phyloP scores from a whole-genome alignment of 2,329 filamentous ascomycete species.

The Exophiala viscosa region DNA sequence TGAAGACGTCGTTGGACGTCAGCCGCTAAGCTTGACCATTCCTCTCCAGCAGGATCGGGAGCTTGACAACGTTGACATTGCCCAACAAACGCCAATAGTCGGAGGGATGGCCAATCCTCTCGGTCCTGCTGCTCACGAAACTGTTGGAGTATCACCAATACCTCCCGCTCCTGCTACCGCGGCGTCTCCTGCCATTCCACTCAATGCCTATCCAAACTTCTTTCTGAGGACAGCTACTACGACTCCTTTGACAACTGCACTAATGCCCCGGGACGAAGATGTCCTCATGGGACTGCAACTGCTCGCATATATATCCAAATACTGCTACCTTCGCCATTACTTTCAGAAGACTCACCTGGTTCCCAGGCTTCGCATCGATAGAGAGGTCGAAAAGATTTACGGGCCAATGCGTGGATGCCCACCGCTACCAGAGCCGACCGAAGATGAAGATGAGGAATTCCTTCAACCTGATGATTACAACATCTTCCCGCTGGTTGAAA shows the following conservation, averaged over 20 bases:
- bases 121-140: conserved; percentile 62
- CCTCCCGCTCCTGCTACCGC: conserved; percentile 62
- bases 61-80: conserved; percentile 88
- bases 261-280: conserved; percentile 95
- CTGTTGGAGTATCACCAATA: conserved; percentile 70
- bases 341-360: conserved; percentile 95
- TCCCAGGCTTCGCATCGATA: conserved; percentile 82
- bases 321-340: conserved; percentile 91
- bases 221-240: conserved; percentile 68
- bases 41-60: conserved; percentile 78
- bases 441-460: conserved; percentile 79
- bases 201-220: conserved; percentile 72
- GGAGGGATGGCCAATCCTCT: conserved; percentile 75
- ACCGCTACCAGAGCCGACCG: conserved; percentile 44
- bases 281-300: conserved; percentile 97
- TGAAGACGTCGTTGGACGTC: conserved; percentile 10
- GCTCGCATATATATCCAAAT: conserved; percentile 96
- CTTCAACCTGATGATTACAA: conserved; percentile 92
- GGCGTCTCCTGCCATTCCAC: conserved; percentile 68
- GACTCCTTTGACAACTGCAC: conserved; percentile 71
- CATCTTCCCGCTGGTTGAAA: conserved; percentile 96
- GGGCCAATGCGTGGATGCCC: conserved; percentile 54
- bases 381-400: conserved; percentile 76
- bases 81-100: conserved; percentile 77
- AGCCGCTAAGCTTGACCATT: conserved; percentile 65